Base-by-base conservation (phyloP, 2,329 filamentous ascomycete genomes). In the Fusarium sp. region DNA sequence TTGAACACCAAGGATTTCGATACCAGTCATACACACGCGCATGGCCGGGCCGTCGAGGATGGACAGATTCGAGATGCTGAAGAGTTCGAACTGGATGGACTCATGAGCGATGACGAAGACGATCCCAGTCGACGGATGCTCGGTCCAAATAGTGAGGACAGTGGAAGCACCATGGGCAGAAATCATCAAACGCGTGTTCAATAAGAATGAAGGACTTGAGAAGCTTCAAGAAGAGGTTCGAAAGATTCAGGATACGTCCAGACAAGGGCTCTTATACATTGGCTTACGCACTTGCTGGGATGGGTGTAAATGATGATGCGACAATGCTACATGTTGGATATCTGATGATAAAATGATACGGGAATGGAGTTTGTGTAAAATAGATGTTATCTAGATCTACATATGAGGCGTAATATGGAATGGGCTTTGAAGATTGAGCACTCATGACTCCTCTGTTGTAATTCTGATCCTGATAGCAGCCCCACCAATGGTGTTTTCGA, bases 51-150 rank as follows among this genome's bases (percentile, higher is more conserved):
- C 1, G 77, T 80, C 1, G 84, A 85, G 44, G 86, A 88, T 23
- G 82, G 84, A 10, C 87, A 87, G 65, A 83, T 95, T 36, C 85
- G 88, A 29, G 94, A 97, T 76, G 94, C 92, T 0, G 91, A 97
- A 77, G 93, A 97, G 73, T 99, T 97, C 77, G 96, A 98, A 80
- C 85, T 99, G 1, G 93, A 96, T 64, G 95, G 93, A 0, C 81
- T 99, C 38, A 94, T 94, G 78, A 96, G 91, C 62, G 94, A 97
- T 46, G 93, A 96, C 16, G 93, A 97, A 82, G 90, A 90, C 4
- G 89, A 87, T 11, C 83, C 83, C 42, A 75, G 77, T 18, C 78
- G 77, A 4, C 72, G 77, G 16, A 81, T 81, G 73, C 77, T 80
- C 9, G 57, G 50, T 0, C 36, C 65, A 1, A 57, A 60, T 18